These are phyloP conservation scores for thale cress (Arabidopsis thaliana) DNA, from an alignment of 345 rosid species.

Conservation along the genomic window DNA sequence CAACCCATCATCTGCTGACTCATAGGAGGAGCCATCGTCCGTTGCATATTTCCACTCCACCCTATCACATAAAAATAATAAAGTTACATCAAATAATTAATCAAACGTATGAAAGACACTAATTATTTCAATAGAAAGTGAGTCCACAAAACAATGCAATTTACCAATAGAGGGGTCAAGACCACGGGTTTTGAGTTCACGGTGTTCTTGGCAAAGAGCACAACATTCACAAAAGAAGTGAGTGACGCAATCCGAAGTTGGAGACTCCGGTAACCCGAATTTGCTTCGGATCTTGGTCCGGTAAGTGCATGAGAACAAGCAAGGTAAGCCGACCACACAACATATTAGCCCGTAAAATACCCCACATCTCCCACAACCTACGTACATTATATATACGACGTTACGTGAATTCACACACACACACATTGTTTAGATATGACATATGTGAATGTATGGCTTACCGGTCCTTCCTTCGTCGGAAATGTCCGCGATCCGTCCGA, in stretches of 20 bases:
- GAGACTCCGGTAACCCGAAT: constrained; percentile 64
- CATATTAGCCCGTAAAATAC: constrained; percentile 51
- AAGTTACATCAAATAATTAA: not conserved
- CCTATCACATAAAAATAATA: constrained; percentile 44
- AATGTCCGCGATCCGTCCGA: constrained; percentile 72
- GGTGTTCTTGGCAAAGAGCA: constrained; percentile 79
- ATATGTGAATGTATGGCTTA: constrained; percentile 36
- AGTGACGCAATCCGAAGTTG: constrained; percentile 67
- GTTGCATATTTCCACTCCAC: constrained; percentile 59
- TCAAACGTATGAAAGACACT: not conserved
- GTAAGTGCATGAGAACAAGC: constrained; percentile 66
- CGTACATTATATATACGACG: constrained; percentile 41
- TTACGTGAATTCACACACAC: not conserved
- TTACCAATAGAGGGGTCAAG: constrained; percentile 68
- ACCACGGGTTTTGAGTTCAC: constrained; percentile 72
- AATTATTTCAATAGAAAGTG: not conserved
- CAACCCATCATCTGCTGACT: constrained; percentile 56
- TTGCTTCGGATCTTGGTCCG: constrained; percentile 65
- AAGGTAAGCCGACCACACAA: constrained; percentile 50
- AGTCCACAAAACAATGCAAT: not conserved
- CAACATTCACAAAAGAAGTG: constrained; percentile 68
- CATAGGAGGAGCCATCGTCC: constrained; percentile 54
- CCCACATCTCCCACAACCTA: constrained; percentile 64
- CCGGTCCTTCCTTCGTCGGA: constrained; percentile 58
- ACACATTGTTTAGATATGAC: not conserved